Percentiles rank a stretch among this genome's conserved stretches.
Evolutionary conservation across 148 eudicot genomes (phyloP).

Genomic region (Vaccinium myrtillus): DNA sequence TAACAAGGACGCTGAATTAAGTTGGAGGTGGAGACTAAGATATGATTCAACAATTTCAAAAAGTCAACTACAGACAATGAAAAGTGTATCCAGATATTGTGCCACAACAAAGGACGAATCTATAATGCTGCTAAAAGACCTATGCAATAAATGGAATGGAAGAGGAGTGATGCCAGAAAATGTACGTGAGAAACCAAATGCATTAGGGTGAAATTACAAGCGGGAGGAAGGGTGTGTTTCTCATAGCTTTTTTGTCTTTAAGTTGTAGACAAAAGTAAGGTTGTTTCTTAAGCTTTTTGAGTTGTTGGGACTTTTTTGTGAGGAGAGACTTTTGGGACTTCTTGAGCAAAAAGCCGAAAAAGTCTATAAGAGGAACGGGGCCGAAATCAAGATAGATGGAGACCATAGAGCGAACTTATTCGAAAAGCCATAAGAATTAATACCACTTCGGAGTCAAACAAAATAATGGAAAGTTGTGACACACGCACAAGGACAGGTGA

Average conservation of each 20-base stretch:
- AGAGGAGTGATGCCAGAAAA: neutral
- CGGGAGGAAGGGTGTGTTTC: neutral
- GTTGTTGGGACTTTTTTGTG: too few relatives aligned
- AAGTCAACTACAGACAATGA: neutral
- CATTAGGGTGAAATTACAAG: neutral
- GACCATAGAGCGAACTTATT: neutral
- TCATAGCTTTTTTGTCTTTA: too few relatives aligned
- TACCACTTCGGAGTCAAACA: neutral
- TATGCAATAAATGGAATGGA: neutral
- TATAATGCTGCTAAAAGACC: neutral
- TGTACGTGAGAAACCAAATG: neutral
- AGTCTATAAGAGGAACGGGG: too few relatives aligned
- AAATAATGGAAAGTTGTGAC: neutral
- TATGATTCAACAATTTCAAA: neutral
- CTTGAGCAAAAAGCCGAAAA: too few relatives aligned
- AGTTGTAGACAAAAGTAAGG: too few relatives aligned
- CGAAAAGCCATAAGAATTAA: neutral
- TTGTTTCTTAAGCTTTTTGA: too few relatives aligned
- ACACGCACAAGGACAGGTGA: neutral
- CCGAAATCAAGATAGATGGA: neutral
- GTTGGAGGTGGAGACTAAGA: neutral
- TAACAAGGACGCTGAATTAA: neutral
- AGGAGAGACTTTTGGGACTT: too few relatives aligned
- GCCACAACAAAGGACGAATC: neutral
- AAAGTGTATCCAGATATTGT: neutral